phyloP scores from a whole-genome alignment of 208 protist genomes.

The Leishmania aethiopica region DNA sequence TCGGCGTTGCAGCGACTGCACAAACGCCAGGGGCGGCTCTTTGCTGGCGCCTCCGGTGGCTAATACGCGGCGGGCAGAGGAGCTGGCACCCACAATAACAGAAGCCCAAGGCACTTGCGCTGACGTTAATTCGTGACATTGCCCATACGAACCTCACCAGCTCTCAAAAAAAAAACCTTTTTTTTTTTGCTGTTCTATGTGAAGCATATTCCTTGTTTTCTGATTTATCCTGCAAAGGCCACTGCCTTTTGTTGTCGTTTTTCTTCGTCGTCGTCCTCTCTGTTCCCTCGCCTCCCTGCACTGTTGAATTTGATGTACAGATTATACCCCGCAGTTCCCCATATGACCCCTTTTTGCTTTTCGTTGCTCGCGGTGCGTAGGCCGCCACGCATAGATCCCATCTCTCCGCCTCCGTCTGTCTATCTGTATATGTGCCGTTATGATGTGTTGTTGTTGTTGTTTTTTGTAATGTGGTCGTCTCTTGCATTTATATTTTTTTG shows the following conservation, averaged over 20 bases:
- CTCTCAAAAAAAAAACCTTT: background rate
- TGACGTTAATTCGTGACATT: background rate
- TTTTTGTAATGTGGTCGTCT: background rate
- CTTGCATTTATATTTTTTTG: background rate
- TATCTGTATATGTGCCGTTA: no score
- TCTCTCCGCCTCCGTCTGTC: no score
- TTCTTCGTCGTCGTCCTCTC: background rate
- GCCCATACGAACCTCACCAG: background rate
- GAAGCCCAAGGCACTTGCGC: background rate
- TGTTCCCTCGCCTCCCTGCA: background rate
- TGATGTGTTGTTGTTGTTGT: no score
- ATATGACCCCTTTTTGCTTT: background rate
- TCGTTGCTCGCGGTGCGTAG: background rate
- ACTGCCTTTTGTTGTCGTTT: background rate
- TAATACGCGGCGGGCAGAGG: background rate
- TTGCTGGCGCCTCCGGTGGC: background rate
- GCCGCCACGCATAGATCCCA: background rate
- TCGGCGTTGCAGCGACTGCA: slow-evolving; percentile 42
- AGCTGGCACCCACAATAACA: background rate
- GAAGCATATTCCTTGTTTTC: background rate
- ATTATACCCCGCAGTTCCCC: background rate
- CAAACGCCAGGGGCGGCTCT: slow-evolving; percentile 13
- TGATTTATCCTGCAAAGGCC: background rate
- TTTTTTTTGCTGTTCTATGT: background rate
- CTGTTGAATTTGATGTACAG: background rate